Percentiles rank a stretch among this genome's conserved stretches.
Evolutionary conservation across 371 early-diverging fungal species (phyloP).

Genomic region (Rhizopus delemar): DNA sequence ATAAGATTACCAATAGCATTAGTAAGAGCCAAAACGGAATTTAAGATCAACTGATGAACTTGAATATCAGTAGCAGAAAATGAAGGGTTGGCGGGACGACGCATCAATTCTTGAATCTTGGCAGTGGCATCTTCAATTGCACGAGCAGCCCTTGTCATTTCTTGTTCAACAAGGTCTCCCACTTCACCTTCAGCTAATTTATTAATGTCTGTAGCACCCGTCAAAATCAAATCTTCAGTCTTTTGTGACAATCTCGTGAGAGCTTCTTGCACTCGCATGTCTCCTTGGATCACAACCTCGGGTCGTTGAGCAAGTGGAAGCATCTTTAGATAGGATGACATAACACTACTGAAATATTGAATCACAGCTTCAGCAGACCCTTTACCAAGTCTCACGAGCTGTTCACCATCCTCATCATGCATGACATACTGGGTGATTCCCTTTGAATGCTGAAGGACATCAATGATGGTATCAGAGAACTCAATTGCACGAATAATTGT

Average conservation of each 20-base stretch:
- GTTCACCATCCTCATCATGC: conserved; percentile 79
- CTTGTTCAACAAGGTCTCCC: conserved; percentile 88
- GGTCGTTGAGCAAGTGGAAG: conserved; percentile 73
- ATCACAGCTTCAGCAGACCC: conserved; percentile 65
- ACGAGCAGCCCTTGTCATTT: conserved; percentile 89
- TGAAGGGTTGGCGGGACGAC: conserved; percentile 71
- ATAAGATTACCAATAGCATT: conserved; percentile 94
- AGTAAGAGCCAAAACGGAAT: conserved; percentile 89
- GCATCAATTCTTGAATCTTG: conserved; percentile 78
- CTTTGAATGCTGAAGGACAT: conserved; percentile 84
- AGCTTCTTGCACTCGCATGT: conserved; percentile 74
- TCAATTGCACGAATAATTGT: conserved; percentile 83
- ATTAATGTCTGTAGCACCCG: conserved; percentile 70
- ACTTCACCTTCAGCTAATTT: conserved; percentile 78
- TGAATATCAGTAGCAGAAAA: conserved; percentile 77
- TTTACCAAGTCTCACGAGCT: conserved; percentile 72
- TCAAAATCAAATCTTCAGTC: conserved; percentile 74
- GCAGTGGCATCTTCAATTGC: conserved; percentile 92
- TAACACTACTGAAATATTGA: conserved; percentile 84
- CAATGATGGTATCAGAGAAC: conserved; percentile 81
- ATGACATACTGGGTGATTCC: conserved; percentile 84
- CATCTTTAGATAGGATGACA: conserved; percentile 74
- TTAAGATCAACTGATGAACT: conserved; percentile 89
- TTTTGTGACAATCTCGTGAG: conserved; percentile 72
- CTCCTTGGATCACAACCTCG: conserved; percentile 70